Percentiles rank a stretch among this genome's conserved stretches.
phyloP scores from a whole-genome alignment of 768 basidiomycete species.

The Rhodotorula taiwanensis region DNA sequence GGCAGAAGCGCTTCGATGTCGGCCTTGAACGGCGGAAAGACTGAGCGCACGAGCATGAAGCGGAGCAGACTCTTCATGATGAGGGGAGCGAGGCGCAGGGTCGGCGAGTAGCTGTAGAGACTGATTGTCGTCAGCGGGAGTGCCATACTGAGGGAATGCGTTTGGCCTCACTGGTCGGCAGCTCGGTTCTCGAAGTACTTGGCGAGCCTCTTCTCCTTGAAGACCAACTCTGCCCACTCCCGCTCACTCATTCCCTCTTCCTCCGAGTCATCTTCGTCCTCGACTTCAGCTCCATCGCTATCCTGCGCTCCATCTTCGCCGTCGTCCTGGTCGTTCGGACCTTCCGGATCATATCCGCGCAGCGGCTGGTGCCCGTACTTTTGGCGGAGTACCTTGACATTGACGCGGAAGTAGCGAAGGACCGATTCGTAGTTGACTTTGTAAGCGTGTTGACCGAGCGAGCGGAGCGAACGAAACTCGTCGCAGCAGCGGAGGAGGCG shows the following conservation, averaged over 20 bases:
- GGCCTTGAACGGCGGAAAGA: neutral
- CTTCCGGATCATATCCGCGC: conserved; percentile 4
- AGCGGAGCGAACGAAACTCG: conserved; percentile 10
- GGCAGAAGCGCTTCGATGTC: neutral
- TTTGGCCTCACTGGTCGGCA: neutral
- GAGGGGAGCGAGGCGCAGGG: conserved; percentile 5
- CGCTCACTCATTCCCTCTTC: neutral
- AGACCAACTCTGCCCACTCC: neutral
- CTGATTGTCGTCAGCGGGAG: neutral
- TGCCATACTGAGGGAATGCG: neutral
- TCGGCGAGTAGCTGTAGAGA: neutral
- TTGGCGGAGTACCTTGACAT: neutral
- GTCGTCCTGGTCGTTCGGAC: neutral
- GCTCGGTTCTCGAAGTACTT: conserved; percentile 11
- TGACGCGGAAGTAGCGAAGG: conserved; percentile 6
- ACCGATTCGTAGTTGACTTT: neutral
- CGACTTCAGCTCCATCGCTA: neutral
- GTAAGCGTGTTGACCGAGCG: neutral
- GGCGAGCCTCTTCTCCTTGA: neutral
- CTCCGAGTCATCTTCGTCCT: neutral
- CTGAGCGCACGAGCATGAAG: conserved; percentile 11
- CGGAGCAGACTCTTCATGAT: conserved; percentile 6
- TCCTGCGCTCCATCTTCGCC: neutral
- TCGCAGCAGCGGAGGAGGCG: conserved; percentile 11
- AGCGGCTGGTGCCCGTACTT: conserved; percentile 12